Evolutionary conservation across 148 eudicot genomes (phyloP).

Genomic region (Polygonum aviculare): DNA sequence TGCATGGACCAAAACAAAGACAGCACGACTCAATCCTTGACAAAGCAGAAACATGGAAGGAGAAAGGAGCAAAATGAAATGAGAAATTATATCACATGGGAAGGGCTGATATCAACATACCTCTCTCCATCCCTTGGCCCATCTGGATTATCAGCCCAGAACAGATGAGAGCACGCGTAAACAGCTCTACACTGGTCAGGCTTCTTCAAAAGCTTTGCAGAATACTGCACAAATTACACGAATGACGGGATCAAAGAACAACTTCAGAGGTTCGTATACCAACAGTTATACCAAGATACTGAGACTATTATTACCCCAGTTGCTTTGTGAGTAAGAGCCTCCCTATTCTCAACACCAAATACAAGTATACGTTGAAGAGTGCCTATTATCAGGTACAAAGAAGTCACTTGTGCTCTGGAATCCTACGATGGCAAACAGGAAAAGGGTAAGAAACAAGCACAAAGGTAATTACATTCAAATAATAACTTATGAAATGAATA

Average conservation of each 20-base stretch:
- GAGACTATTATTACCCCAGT: constrained; percentile 64
- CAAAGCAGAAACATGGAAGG: background rate
- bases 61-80: background rate
- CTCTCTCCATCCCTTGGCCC: constrained; percentile 87
- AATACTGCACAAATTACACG: constrained; percentile 49
- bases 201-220: constrained; percentile 98
- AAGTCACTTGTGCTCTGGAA: constrained; percentile 91
- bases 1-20: background rate
- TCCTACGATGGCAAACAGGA: constrained; percentile 37
- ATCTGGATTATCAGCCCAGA: constrained; percentile 84
- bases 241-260: background rate
- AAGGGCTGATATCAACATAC: constrained; percentile 25
- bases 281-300: background rate
- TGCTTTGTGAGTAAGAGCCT: constrained; percentile 94
- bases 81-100: background rate
- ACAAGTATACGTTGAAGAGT: constrained; percentile 89
- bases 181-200: constrained; percentile 98
- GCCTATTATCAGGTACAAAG: constrained; percentile 79
- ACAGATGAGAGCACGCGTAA: constrained; percentile 91
- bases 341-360: constrained; percentile 96
- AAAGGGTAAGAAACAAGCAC: constrained; percentile 2
- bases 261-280: background rate
- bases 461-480: constrained; percentile 1
- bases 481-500: constrained; percentile 27
- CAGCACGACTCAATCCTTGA: background rate